Conservation (phyloP, 1,284 basidiomycete genomes). For the Ustilago shanxiensis region DNA sequence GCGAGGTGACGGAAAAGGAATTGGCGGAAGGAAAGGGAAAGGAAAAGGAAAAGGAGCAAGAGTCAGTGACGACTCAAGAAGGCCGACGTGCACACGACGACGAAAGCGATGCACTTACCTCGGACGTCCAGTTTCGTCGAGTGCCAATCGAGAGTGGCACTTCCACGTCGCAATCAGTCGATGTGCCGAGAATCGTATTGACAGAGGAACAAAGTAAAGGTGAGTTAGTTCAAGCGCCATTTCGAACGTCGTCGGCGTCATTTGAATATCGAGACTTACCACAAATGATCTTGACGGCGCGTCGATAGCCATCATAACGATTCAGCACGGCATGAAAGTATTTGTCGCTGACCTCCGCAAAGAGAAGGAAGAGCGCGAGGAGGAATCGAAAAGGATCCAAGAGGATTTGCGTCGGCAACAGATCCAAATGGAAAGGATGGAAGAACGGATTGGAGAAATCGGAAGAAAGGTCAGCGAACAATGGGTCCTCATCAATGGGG, state of each 20-base stretch:
- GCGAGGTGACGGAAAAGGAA: background rate
- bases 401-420: too few relatives aligned
- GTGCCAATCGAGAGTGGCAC: background rate
- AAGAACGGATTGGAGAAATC: too few relatives aligned
- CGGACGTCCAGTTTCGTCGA: background rate
- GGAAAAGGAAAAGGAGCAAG: background rate
- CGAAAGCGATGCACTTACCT: background rate
- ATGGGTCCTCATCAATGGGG: too few relatives aligned
- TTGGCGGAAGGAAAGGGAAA: background rate
- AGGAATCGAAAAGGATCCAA: background rate
- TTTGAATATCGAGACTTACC: too few relatives aligned
- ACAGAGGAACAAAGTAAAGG: background rate
- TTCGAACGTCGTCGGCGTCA: too few relatives aligned
- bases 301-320: background rate
- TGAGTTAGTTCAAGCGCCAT: background rate
- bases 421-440: too few relatives aligned
- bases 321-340: background rate
- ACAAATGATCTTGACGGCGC: background rate
- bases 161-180: background rate
- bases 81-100: background rate
- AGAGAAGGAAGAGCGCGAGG: background rate
- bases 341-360: background rate
- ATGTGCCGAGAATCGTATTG: background rate
- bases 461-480: too few relatives aligned
- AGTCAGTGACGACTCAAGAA: background rate